Evolutionary conservation across 345 rosid genomes (phyloP).

Genomic region (Boechera retrofracta): DNA sequence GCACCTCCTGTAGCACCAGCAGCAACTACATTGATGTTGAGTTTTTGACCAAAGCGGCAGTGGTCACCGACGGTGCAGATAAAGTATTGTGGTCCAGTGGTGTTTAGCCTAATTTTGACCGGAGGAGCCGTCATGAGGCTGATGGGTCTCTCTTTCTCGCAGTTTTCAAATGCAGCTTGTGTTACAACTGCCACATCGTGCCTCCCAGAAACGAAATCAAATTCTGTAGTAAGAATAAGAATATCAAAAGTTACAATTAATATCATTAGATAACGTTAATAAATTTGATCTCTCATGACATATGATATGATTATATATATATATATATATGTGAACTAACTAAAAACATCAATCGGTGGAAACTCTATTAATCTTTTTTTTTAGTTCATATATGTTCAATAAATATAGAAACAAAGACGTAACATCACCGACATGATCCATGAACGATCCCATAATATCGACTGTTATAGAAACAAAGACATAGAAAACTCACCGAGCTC

Average conservation of each 20-base stretch:
- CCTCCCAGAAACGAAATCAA: conserved; percentile 54
- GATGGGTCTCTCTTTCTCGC: conserved; percentile 46
- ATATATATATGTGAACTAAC: neutral
- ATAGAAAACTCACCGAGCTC: conserved; percentile 43
- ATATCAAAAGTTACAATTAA: neutral
- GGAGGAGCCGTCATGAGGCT: conserved; percentile 43
- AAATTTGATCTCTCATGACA: neutral
- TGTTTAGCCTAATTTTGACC: conserved; percentile 49
- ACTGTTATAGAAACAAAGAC: neutral
- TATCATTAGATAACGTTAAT: neutral
- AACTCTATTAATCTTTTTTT: neutral
- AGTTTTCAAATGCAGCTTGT: conserved; percentile 46
- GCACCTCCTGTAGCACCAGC: conserved; percentile 37
- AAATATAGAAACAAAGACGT: neutral
- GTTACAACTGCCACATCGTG: conserved; percentile 63
- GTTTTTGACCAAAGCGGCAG: conserved; percentile 56
- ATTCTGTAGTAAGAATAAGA: conserved; percentile 45
- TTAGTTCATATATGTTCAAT: neutral
- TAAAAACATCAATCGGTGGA: conserved; percentile 8
- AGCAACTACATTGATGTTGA: conserved; percentile 49
- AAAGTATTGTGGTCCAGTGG: conserved; percentile 55
- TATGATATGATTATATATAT: neutral
- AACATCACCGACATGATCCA: conserved; percentile 13
- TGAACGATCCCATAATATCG: neutral
- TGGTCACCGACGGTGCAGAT: conserved; percentile 53